A percentile compares a stretch with the other conserved stretches of the same genome.
Evolutionary conservation across 2,329 filamentous ascomycete genomes (phyloP).

Genomic region (Endoconidiophora laricicola): DNA sequence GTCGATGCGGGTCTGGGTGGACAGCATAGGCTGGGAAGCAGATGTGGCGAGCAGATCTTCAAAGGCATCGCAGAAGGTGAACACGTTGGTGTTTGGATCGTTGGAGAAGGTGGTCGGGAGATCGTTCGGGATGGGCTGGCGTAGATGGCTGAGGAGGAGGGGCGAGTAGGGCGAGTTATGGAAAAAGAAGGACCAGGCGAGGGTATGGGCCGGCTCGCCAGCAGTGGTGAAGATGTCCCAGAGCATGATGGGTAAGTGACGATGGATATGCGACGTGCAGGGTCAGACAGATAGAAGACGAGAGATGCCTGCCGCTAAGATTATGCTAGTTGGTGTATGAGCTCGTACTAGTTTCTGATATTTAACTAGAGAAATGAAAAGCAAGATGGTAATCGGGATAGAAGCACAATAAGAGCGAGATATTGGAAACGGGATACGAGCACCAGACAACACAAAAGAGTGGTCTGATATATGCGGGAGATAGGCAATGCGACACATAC

Average conservation of each 20-base stretch:
- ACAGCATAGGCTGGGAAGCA: slow-evolving; percentile 25
- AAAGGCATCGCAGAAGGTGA: slow-evolving; percentile 40
- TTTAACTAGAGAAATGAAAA: too few species aligned
- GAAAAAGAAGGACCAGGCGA: slow-evolving; percentile 11
- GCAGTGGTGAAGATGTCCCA: slow-evolving; percentile 11
- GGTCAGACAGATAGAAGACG: neutral
- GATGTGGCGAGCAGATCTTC: slow-evolving; percentile 37
- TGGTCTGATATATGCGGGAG: too few species aligned
- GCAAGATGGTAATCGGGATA: neutral
- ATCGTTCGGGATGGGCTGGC: slow-evolving; percentile 31
- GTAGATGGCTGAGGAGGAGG: slow-evolving; percentile 27
- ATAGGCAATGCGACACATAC: too few species aligned
- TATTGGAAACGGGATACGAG: too few species aligned
- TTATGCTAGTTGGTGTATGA: too few species aligned
- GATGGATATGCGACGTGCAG: neutral
- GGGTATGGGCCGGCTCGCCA: slow-evolving; percentile 4
- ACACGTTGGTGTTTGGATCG: slow-evolving; percentile 17
- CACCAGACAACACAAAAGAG: too few species aligned
- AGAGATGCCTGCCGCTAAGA: too few species aligned
- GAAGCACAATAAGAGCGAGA: neutral
- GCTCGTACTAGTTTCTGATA: too few species aligned
- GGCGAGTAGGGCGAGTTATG: slow-evolving; percentile 28
- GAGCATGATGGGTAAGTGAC: slow-evolving; percentile 5
- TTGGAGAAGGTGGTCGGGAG: slow-evolving; percentile 22
- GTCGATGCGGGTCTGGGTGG: slow-evolving; percentile 22